Conservation (phyloP, 176 grass and related monocot genomes). For the Saccharum spontaneum region DNA sequence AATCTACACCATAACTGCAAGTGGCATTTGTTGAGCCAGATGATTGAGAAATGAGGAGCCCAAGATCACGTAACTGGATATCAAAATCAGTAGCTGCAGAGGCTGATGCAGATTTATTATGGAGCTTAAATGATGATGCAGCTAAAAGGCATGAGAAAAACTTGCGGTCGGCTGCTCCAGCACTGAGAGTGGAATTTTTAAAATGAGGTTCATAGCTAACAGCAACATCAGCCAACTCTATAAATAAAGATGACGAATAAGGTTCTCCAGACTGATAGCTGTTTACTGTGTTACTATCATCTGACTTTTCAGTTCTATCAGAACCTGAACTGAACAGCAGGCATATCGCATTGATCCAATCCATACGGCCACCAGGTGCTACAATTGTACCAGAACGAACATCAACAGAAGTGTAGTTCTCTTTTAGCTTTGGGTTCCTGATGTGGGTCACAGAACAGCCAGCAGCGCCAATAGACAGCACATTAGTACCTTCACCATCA, state of each 20-base stretch:
- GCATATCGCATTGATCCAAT: constrained; percentile 81
- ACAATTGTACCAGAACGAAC: constrained; percentile 77
- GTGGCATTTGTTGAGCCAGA: constrained; percentile 45
- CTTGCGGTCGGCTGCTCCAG: constrained; percentile 44
- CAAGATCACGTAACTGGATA: constrained; percentile 85
- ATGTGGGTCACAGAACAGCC: constrained; percentile 78
- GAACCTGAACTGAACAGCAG: constrained; percentile 65
- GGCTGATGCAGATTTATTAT: constrained; percentile 55
- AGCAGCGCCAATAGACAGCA: constrained; percentile 66
- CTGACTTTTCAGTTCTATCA: constrained; percentile 42
- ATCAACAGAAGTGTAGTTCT: constrained; percentile 74
- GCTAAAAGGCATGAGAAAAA: constrained; percentile 79
- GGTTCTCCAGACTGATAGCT: constrained; percentile 28
- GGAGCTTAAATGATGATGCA: constrained; percentile 87
- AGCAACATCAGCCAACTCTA: constrained; percentile 91
- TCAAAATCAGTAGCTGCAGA: constrained; percentile 57
- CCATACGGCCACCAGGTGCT: constrained; percentile 91
- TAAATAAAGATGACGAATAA: constrained; percentile 63
- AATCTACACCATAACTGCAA: constrained; percentile 60
- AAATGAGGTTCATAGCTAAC: constrained; percentile 87
- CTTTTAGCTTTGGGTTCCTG: constrained; percentile 60
- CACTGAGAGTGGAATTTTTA: constrained; percentile 31
- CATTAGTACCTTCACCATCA: constrained; percentile 89
- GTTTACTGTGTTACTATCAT: constrained; percentile 39
- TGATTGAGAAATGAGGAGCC: constrained; percentile 76